Base-by-base conservation (phyloP, 1,139 yeast species). In the Zygosaccharomyces pseudobailii region DNA sequence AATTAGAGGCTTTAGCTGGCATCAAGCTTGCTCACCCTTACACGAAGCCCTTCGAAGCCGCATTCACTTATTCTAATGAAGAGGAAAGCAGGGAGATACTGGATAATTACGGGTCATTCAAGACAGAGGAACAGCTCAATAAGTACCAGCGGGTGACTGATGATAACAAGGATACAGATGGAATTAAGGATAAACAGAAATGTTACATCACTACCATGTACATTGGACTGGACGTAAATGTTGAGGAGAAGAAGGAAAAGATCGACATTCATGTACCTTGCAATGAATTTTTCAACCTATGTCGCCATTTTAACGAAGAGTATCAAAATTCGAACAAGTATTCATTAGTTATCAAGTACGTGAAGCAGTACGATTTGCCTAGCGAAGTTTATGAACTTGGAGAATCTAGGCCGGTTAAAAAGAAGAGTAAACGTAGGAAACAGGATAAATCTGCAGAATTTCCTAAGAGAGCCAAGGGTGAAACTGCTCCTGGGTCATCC, bases 201-300 rank as follows among this genome's bases (percentile, higher is more conserved):
- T 71, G 88, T 9, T 85, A 84, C 63, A 68, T 90, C 8, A 84
- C 95, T 10, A 84, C 87, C 40, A 72, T 89, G 53, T 94, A 76
- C 66, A 79, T 92, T 55, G 98, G 97, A 0, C 70, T 92, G 43
- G 82, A 83, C 37, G 74, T 90, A 32, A 74, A 78, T 50, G 67
- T 84, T n/a, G 66, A 58, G 43, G 78, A 75, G 9, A 79, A 73
- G 30, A 82, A 79, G 60, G 60, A 59, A 40, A 84, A 82, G 58
- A 74, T 92, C 52, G 97, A 92, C 63, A 85, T 92, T 45, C 96
- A 88, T 58, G 78, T 84, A 56, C 97, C 97, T 7, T 90, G 97
- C 62, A 78, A 88, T 19, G 98, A 92, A 52, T 92, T 90, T 64
- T 87, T 76, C 67, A 82, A 76, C 45, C 70, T 88, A 17, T 87